Conservation (phyloP, 345 rosid genomes). For the Dovyalis caffra region DNA sequence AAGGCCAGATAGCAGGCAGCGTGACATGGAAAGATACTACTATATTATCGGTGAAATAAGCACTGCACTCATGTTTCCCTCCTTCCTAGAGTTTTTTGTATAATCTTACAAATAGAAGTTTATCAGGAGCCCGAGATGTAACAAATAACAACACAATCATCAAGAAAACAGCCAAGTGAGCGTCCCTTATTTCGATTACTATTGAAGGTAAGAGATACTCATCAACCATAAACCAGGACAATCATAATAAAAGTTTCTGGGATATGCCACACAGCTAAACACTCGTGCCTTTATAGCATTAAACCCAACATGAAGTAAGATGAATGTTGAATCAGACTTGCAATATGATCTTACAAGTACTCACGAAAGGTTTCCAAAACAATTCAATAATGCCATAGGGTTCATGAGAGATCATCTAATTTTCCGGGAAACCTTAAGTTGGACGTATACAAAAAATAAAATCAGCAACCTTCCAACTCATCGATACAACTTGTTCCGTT, state of each 20-base stretch:
- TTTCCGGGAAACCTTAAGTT: neutral
- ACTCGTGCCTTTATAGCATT: neutral
- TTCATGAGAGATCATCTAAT: neutral
- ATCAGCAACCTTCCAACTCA: neutral
- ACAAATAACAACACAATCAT: neutral
- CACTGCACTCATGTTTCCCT: neutral
- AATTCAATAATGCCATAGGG: neutral
- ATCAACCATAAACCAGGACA: neutral
- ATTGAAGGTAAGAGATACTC: neutral
- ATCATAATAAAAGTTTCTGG: neutral
- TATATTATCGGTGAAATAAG: neutral
- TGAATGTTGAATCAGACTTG: neutral
- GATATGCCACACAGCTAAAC: neutral
- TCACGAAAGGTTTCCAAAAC: neutral
- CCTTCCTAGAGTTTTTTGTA: neutral
- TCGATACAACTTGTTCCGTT: neutral
- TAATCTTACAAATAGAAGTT: neutral
- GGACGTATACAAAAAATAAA: neutral
- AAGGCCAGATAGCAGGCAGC: neutral
- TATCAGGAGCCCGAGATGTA: neutral
- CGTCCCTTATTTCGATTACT: neutral
- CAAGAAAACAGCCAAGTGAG: neutral
- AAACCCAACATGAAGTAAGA: neutral
- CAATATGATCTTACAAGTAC: neutral
- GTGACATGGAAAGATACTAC: neutral